Evolutionary conservation across 768 basidiomycete genomes (phyloP).

Genomic region (Xerocomus brunneocitrinus): DNA sequence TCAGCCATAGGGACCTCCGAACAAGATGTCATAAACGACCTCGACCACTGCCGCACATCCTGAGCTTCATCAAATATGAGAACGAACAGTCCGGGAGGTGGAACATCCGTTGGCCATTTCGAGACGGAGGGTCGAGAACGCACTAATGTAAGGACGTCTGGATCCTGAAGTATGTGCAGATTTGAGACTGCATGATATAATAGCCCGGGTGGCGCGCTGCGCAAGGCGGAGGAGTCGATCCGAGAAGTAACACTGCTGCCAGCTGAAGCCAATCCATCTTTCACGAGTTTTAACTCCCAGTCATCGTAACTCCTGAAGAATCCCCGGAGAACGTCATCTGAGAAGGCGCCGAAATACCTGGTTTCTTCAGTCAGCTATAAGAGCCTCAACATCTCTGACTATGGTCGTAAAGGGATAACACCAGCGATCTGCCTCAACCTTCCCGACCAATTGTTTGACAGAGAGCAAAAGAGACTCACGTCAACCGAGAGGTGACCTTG

Average conservation of each 20-base stretch:
- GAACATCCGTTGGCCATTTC: slow-evolving; percentile 53
- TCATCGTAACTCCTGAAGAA: slow-evolving; percentile 63
- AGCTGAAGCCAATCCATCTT: slow-evolving; percentile 41
- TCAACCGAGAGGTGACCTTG: slow-evolving; percentile 59
- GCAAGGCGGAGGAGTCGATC: slow-evolving; percentile 29
- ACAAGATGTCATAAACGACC: slow-evolving; percentile 38
- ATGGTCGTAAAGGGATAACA: slow-evolving; percentile 8
- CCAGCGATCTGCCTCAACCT: slow-evolving; percentile 6
- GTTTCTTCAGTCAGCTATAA: slow-evolving; percentile 14
- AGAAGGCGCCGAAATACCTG: slow-evolving; percentile 75
- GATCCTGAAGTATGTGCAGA: slow-evolving; percentile 50
- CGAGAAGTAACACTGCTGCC: slow-evolving; percentile 14
- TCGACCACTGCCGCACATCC: slow-evolving; percentile 59
- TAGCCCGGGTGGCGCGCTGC: slow-evolving; percentile 44
- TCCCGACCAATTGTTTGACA: neutral
- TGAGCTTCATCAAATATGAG: slow-evolving; percentile 49
- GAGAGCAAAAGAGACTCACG: slow-evolving; percentile 49
- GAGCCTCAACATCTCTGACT: neutral
- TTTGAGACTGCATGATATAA: slow-evolving; percentile 63
- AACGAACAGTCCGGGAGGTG: slow-evolving; percentile 58
- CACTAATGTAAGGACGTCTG: slow-evolving; percentile 37
- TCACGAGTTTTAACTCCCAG: slow-evolving; percentile 58
- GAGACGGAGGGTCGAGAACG: slow-evolving; percentile 26
- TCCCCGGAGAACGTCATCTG: slow-evolving; percentile 39
- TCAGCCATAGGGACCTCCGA: slow-evolving; percentile 42